Conservation (phyloP, 2,329 filamentous ascomycete genomes). For the Pseudogymnoascus pannorum region DNA sequence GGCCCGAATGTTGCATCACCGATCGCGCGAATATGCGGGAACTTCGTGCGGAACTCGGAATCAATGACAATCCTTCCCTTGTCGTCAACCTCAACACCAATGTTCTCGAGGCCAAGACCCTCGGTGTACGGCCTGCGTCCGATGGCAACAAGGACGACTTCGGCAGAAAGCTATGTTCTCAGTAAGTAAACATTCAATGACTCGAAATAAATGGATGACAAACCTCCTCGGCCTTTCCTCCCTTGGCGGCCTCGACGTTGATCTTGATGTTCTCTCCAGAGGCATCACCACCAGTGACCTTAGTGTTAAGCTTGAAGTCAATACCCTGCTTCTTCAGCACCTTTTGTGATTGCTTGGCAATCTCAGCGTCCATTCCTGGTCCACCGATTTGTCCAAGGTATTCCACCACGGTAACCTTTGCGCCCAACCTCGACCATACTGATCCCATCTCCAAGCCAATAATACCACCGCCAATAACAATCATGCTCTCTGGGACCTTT, state of each 20-base stretch:
- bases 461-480: constrained; percentile 96
- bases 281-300: constrained; percentile 81
- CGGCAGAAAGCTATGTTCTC: constrained; percentile 66
- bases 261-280: constrained; percentile 72
- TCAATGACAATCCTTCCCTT: constrained; percentile 94
- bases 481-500: constrained; percentile 90
- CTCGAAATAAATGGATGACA: constrained; percentile 30
- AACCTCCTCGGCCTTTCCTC: constrained; percentile 87
- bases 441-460: constrained; percentile 98
- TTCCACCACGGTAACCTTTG: constrained; percentile 95
- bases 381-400: constrained; percentile 95
- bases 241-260: constrained; percentile 85
- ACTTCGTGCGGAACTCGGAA: constrained; percentile 96
- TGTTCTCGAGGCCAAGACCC: constrained; percentile 87
- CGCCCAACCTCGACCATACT: constrained; percentile 89
- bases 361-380: constrained; percentile 92
- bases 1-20: constrained; percentile 95
- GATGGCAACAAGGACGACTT: constrained; percentile 94
- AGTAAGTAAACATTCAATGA: constrained; percentile 5
- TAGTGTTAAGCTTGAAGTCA: constrained; percentile 97
- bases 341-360: constrained; percentile 87
- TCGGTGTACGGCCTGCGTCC: constrained; percentile 91
- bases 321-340: constrained; percentile 93
- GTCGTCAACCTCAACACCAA: constrained; percentile 86
- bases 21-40: constrained; percentile 92